phyloP scores from a whole-genome alignment of 805 yeast species.

The Nakazawaea pomicola region DNA sequence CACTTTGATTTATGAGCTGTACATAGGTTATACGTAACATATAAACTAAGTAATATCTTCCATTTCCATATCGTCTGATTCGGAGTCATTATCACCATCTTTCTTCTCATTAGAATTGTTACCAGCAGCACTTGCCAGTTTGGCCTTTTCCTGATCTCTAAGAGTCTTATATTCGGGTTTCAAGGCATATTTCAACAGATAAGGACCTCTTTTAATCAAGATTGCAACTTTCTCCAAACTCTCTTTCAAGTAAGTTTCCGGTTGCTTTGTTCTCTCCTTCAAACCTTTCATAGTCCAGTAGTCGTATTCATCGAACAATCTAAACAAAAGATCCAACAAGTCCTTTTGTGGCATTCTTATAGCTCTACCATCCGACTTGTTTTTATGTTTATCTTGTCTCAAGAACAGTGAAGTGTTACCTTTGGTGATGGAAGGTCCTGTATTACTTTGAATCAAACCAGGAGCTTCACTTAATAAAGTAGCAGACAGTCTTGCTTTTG shows the following conservation, averaged over 20 bases:
- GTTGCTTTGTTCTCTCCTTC: conserved; percentile 89
- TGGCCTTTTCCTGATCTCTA: conserved; percentile 72
- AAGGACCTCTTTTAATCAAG: conserved; percentile 91
- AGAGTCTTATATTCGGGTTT: conserved; percentile 85
- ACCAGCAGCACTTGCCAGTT: conserved; percentile 8
- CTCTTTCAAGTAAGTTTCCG: conserved; percentile 88
- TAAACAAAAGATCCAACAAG: conserved; percentile 80
- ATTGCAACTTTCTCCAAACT: conserved; percentile 86
- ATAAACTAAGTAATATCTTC: conserved; percentile 54
- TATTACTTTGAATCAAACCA: conserved; percentile 82
- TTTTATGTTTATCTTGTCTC: conserved; percentile 43
- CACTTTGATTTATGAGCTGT: no score
- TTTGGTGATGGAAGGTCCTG: conserved; percentile 76
- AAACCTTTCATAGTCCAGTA: conserved; percentile 95
- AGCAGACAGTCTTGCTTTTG: conserved; percentile 56
- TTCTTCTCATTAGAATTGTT: conserved; percentile 34
- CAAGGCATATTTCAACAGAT: conserved; percentile 85
- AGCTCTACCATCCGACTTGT: conserved; percentile 70
- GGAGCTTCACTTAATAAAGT: conserved; percentile 75
- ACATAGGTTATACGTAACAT: not conserved
- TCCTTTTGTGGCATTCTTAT: conserved; percentile 93
- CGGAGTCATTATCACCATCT: conserved; percentile 42
- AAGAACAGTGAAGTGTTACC: conserved; percentile 67
- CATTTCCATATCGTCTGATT: conserved; percentile 70
- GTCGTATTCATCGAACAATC: conserved; percentile 89